These are phyloP conservation scores for Jackrogersella minutella DNA, from an alignment of 495 filamentous ascomycete species.

Conservation along the genomic window DNA sequence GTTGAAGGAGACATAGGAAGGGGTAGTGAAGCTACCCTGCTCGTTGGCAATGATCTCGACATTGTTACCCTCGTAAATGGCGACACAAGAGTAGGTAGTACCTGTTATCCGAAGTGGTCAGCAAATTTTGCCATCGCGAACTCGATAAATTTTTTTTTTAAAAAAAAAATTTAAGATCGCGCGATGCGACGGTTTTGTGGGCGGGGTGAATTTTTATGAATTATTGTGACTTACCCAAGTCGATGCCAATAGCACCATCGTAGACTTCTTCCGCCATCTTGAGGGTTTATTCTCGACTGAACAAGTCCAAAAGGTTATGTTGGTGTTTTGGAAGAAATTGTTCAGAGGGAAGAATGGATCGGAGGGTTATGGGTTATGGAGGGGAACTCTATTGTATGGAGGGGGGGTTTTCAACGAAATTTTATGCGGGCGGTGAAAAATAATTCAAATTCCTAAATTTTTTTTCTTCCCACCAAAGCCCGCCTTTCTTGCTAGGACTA, in stretches of 20 bases:
- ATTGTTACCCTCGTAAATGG: constrained; percentile 98
- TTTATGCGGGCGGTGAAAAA: constrained; percentile 40
- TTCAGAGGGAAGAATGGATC: constrained; percentile 18
- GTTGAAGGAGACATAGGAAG: constrained; percentile 98
- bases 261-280: constrained; percentile 96
- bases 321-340: constrained; percentile 21
- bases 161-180: too few species aligned
- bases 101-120: constrained; percentile 59
- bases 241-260: constrained; percentile 99
- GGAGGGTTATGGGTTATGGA: constrained; percentile 20
- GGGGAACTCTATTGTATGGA: neutral
- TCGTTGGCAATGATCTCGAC: constrained; percentile 99
- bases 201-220: neutral
- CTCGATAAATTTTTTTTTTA: constrained; percentile 17
- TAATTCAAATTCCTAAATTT: constrained; percentile 31
- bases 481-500: constrained; percentile 28
- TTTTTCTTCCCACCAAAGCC: constrained; percentile 33
- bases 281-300: constrained; percentile 25
- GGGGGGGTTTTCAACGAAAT: constrained; percentile 34
- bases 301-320: constrained; percentile 9
- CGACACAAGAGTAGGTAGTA: constrained; percentile 99
- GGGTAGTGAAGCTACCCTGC: constrained; percentile 98
- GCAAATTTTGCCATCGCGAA: constrained; percentile 17
- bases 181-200: constrained; percentile 12
- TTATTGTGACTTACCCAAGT: constrained; percentile 78